Evolutionary conservation across 805 yeast genomes (phyloP).

Genomic region (Suhomyces tanzawaensis): DNA sequence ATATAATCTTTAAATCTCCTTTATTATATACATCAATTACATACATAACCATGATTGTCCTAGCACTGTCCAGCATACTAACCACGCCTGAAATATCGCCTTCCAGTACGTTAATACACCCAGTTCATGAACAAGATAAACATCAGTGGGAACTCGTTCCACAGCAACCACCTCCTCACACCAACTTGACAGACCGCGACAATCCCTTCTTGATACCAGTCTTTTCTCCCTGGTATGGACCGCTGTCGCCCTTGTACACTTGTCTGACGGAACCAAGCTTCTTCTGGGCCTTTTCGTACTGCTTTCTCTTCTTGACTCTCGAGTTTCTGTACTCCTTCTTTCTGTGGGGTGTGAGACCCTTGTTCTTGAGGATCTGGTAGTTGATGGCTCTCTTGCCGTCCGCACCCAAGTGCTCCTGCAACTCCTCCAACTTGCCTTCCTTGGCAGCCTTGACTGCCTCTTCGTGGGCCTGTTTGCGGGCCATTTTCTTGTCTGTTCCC

Average conservation of each 20-base stretch:
- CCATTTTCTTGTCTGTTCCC: constrained; percentile 47
- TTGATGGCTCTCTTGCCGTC: constrained; percentile 93
- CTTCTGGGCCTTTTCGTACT: constrained; percentile 93
- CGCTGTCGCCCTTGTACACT: constrained; percentile 68
- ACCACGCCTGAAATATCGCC: no score
- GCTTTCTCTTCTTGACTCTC: constrained; percentile 97
- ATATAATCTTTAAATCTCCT: no score
- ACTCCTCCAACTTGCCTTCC: constrained; percentile 78
- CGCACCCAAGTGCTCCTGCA: constrained; percentile 62
- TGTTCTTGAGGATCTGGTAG: constrained; percentile 92
- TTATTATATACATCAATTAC: no score
- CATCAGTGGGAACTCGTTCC: background rate
- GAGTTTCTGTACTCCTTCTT: constrained; percentile 93
- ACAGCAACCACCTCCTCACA: constrained; percentile 9
- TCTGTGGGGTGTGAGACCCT: constrained; percentile 90
- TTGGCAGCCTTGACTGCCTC: constrained; percentile 75
- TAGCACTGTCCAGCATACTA: no score
- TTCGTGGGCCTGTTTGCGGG: constrained; percentile 62
- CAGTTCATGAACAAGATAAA: no score
- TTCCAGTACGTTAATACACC: no score
- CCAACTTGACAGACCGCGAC: constrained; percentile 81
- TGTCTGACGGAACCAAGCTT: constrained; percentile 86
- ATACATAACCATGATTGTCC: no score
- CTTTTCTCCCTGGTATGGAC: constrained; percentile 86
- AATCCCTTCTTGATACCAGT: constrained; percentile 97